Percentiles rank a stretch among this genome's conserved stretches.
Conservation (phyloP, 2,329 filamentous ascomycete species). For the Davidsoniella australis region DNA sequence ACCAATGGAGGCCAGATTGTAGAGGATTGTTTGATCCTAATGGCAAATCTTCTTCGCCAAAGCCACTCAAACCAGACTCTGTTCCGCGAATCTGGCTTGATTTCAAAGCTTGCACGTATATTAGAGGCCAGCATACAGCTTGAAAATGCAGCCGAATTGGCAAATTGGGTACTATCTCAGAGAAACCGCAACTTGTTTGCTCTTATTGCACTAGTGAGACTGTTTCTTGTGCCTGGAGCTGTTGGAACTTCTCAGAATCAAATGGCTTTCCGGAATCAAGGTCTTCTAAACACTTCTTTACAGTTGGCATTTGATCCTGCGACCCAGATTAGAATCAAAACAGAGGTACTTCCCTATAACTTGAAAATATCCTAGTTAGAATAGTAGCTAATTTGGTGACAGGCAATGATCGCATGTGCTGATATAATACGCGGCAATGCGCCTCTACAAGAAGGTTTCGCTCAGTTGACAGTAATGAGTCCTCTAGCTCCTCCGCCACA, state of each 20-base stretch:
- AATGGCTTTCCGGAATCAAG: slow-evolving; percentile 66
- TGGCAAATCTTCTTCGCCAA: slow-evolving; percentile 73
- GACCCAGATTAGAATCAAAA: slow-evolving; percentile 60
- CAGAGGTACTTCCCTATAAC: slow-evolving; percentile 41
- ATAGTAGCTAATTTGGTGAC: slow-evolving; percentile 11
- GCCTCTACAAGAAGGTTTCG: slow-evolving; percentile 72
- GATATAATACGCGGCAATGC: slow-evolving; percentile 75
- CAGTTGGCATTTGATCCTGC: slow-evolving; percentile 63
- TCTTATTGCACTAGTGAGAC: slow-evolving; percentile 64
- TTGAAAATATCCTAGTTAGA: background rate
- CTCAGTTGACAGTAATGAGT: slow-evolving; percentile 57
- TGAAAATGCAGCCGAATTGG: slow-evolving; percentile 36
- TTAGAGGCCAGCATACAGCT: slow-evolving; percentile 40
- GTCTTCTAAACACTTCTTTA: slow-evolving; percentile 61
- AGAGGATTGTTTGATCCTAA: slow-evolving; percentile 79
- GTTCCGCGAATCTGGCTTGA: slow-evolving; percentile 78
- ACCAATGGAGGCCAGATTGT: slow-evolving; percentile 70
- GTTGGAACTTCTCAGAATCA: slow-evolving; percentile 71
- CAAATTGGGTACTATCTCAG: slow-evolving; percentile 59
- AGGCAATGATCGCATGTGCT: slow-evolving; percentile 71
- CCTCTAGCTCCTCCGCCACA: slow-evolving; percentile 15
- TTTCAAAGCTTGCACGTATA: slow-evolving; percentile 53
- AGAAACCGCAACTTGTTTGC: slow-evolving; percentile 86
- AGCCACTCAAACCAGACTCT: slow-evolving; percentile 87
- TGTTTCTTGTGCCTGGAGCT: slow-evolving; percentile 73